These are phyloP conservation scores for Saccharomyces hybrid DNA, from an alignment of 1,139 yeast genomes.

Conservation along the genomic window DNA sequence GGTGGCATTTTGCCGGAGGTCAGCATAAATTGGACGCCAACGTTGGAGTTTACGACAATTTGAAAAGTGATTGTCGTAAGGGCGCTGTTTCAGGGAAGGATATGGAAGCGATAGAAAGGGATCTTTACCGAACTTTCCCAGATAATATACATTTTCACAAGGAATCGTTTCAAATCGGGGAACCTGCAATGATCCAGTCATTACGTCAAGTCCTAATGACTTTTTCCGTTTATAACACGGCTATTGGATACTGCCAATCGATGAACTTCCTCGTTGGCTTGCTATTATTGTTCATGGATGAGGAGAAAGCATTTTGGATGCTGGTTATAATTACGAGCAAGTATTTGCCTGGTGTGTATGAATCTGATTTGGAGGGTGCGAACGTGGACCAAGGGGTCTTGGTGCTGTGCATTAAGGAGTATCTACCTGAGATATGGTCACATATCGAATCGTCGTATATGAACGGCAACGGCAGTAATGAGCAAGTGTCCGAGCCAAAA, in stretches of 20 bases:
- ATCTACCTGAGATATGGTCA: constrained; percentile 74
- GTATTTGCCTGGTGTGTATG: constrained; percentile 86
- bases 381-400: constrained; percentile 91
- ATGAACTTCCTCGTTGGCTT: constrained; percentile 86
- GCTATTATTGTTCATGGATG: constrained; percentile 73
- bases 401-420: constrained; percentile 75
- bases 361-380: constrained; percentile 83
- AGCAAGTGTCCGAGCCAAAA: constrained; percentile 2
- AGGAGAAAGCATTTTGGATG: constrained; percentile 93
- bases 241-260: constrained; percentile 92
- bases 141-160: constrained; percentile 72
- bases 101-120: constrained; percentile 87
- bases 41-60: constrained; percentile 57
- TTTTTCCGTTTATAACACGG: constrained; percentile 79
- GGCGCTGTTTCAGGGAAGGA: constrained; percentile 44
- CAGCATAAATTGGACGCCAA: constrained; percentile 62
- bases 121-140: constrained; percentile 87
- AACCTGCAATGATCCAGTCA: constrained; percentile 59
- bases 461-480: constrained; percentile 5
- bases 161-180: constrained; percentile 32
- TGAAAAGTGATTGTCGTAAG: constrained; percentile 5
- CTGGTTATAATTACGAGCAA: constrained; percentile 78
- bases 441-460: constrained; percentile 36
- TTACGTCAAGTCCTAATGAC: constrained; percentile 74
- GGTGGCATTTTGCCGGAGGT: constrained; percentile 93